A percentile compares a stretch with the other conserved stretches of the same genome.
Conservation (phyloP, 2,329 filamentous ascomycete species). For the Trichoderma gracile region DNA sequence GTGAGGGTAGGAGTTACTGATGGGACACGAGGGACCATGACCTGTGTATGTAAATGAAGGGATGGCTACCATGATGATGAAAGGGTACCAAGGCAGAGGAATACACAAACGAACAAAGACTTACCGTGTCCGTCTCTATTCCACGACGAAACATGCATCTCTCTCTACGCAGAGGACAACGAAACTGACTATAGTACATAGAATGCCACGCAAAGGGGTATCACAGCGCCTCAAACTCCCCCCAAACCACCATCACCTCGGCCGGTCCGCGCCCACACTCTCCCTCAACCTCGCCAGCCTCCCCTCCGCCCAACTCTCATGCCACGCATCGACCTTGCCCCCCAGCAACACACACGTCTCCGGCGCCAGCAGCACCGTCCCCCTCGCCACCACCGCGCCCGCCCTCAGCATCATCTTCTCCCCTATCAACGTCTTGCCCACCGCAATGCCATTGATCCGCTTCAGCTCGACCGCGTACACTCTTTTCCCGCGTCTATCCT, state of each 20-base stretch:
- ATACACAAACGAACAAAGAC: neutral
- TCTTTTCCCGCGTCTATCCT: slow-evolving; percentile 72
- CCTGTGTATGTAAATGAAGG: neutral
- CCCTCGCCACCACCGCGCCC: slow-evolving; percentile 67
- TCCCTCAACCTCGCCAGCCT: slow-evolving; percentile 69
- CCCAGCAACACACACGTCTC: slow-evolving; percentile 71
- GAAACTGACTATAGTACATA: neutral
- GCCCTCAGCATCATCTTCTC: slow-evolving; percentile 75
- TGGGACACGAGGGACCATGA: neutral
- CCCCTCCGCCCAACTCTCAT: slow-evolving; percentile 73
- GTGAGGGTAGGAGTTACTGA: slow-evolving; percentile 3
- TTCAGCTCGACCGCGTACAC: slow-evolving; percentile 73
- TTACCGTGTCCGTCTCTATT: slow-evolving; percentile 1
- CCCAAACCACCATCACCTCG: slow-evolving; percentile 10
- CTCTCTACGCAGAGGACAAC: neutral
- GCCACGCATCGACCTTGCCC: slow-evolving; percentile 80
- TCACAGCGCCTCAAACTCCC: slow-evolving; percentile 15
- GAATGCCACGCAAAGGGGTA: slow-evolving; percentile 6
- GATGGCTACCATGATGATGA: neutral
- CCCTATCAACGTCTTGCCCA: slow-evolving; percentile 70
- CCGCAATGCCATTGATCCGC: slow-evolving; percentile 63
- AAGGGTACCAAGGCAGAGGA: neutral
- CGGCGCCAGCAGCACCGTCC: slow-evolving; percentile 76
- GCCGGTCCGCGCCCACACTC: slow-evolving; percentile 48
- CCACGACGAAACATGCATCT: neutral